phyloP scores from a whole-genome alignment of 2,329 filamentous ascomycete genomes.

The Lasiodiplodia sp. region DNA sequence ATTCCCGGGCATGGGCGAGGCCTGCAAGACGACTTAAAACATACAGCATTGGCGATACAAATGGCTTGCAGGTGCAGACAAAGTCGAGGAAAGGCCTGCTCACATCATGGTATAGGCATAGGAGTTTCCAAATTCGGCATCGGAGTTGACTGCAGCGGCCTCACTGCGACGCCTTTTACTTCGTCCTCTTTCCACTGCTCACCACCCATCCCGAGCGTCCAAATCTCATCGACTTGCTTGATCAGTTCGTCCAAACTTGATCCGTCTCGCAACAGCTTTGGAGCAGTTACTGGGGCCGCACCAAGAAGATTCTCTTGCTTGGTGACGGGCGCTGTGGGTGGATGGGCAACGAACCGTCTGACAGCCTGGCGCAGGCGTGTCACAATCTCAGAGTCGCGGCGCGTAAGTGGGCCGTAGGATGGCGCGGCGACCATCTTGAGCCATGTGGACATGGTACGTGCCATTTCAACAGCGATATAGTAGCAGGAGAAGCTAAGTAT shows the following conservation, averaged over 20 bases:
- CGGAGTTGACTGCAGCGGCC: neutral
- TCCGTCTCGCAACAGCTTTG: neutral
- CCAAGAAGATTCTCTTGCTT: slow-evolving; percentile 5
- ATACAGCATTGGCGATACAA: neutral
- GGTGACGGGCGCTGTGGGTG: neutral
- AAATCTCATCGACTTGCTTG: slow-evolving; percentile 12
- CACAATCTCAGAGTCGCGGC: slow-evolving; percentile 17
- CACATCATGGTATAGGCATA: neutral
- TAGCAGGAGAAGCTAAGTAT: slow-evolving; percentile 18
- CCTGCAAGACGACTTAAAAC: neutral
- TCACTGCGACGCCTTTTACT: slow-evolving; percentile 3
- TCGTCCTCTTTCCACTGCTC: slow-evolving; percentile 24
- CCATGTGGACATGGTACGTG: neutral
- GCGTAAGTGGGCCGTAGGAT: slow-evolving; percentile 14
- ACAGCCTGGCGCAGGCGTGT: slow-evolving; percentile 20
- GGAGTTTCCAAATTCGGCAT: slow-evolving; percentile 18
- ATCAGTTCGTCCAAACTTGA: slow-evolving; percentile 3
- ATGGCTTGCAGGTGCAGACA: neutral
- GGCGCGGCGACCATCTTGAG: slow-evolving; percentile 8
- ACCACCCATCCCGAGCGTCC: slow-evolving; percentile 20
- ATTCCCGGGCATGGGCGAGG: neutral
- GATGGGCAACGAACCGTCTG: slow-evolving; percentile 12
- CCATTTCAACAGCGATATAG: slow-evolving; percentile 19
- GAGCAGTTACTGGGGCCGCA: neutral
- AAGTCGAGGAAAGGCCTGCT: neutral